Evolutionary conservation across 768 basidiomycete species (phyloP), one percentile per base, ranked within the genome.

Genomic region (Arthromyces matolae): DNA sequence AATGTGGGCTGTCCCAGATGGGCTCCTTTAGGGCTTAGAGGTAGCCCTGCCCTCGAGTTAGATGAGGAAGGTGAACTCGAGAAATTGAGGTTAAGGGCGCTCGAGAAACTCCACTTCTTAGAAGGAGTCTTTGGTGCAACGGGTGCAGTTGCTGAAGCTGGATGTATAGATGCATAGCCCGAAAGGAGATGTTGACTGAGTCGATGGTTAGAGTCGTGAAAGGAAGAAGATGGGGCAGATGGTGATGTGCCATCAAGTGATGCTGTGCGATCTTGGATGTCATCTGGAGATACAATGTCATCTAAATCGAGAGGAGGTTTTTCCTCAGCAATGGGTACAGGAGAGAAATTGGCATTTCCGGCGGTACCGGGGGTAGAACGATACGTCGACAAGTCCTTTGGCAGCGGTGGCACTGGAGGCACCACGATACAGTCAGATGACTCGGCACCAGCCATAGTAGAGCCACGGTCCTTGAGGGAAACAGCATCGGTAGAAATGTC

Each of bases 91-190:
- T 87, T 89, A 4, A 93, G 70, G 19, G 87, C 89, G 53, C 78
- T 86, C n/a, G 89, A 87, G 64, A 94, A 88, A 62, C 91, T 93
- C 92, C 92, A 94, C 66, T 94, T 94, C 78, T 93, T 93, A n/a
- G 88, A 90, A 27, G 91, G 90, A 3, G 88, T 87, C 70, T 88
- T 89, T 42, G 76, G 70, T 34, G 76, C 70, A 13, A 70, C 60
- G 32, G 82, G 73, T 12, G 60, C 55, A 46, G 75, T 67, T 48
- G 80, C 76, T 24, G 72, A 69, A 56, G 62, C 67, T 54, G 68
- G 71, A 60, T 55, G 62, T 60, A 63, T 56, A 57, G 60, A 68
- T 58, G 62, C 47, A 51, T 63, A 59, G 45, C 62, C 60, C 33
- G 68, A 64, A 34, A 61, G 56, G 49, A 69, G 66, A 43, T 73